Conservation (phyloP, 2,329 filamentous ascomycete species). For the Penicillium sp. region DNA sequence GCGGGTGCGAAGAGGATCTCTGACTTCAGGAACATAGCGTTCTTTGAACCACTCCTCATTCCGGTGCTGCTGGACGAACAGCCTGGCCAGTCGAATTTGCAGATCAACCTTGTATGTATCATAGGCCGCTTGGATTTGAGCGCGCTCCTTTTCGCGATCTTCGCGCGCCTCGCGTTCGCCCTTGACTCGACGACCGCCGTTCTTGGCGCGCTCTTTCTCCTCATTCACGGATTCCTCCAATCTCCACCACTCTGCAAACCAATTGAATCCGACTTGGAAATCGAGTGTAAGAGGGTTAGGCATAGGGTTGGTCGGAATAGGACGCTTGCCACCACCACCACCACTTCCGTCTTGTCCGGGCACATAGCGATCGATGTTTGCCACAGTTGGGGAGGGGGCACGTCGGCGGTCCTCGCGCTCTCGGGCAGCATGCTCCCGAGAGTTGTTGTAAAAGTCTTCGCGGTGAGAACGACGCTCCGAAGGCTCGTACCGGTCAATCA, state of each 20-base stretch:
- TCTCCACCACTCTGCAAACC: conserved; percentile 68
- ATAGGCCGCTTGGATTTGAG: conserved; percentile 64
- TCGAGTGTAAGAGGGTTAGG: conserved; percentile 63
- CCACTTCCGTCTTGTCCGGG: conserved; percentile 58
- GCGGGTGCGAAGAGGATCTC: conserved; percentile 70
- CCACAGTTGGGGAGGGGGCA: conserved; percentile 57
- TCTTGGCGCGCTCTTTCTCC: conserved; percentile 61
- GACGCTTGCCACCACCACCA: conserved; percentile 46
- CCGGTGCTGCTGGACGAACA: conserved; percentile 89
- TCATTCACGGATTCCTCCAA: conserved; percentile 63
- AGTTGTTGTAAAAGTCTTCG: conserved; percentile 57
- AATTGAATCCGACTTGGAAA: conserved; percentile 67
- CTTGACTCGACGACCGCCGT: conserved; percentile 59
- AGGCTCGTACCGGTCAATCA: conserved; percentile 66
- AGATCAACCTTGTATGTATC: conserved; percentile 66
- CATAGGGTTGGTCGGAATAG: conserved; percentile 57
- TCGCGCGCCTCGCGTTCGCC: conserved; percentile 63
- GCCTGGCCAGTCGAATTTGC: conserved; percentile 73
- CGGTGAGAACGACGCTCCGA: conserved; percentile 51
- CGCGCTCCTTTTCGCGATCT: conserved; percentile 62
- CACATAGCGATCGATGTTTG: conserved; percentile 65
- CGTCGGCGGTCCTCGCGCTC: conserved; percentile 59
- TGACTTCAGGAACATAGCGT: conserved; percentile 81
- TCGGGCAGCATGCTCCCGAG: conserved; percentile 46
- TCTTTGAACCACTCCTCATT: conserved; percentile 98